These are phyloP conservation scores for Aechmea fasciata DNA, from an alignment of 176 grass and related monocot genomes.

Conservation along the genomic window DNA sequence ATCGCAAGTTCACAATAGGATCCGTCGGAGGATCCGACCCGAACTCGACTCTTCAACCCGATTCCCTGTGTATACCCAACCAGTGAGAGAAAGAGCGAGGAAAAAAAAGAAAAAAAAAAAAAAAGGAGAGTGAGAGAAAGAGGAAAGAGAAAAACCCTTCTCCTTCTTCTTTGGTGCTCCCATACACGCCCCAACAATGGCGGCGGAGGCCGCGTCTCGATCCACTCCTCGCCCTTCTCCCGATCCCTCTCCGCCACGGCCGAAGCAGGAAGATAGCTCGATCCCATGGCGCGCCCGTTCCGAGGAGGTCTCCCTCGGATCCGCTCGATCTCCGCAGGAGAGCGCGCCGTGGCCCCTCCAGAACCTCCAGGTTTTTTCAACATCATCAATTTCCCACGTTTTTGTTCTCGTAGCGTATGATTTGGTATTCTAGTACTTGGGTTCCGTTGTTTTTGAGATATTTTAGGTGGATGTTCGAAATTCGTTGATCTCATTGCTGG, in stretches of 20 bases:
- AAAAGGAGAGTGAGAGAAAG: no score
- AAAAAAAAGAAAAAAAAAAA: no score
- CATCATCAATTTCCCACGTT: constrained; percentile 1
- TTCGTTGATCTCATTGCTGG: no score
- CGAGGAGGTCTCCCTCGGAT: not conserved
- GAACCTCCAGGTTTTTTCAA: constrained; percentile 44
- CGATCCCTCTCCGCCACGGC: not conserved
- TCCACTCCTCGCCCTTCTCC: not conserved
- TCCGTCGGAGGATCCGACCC: no score
- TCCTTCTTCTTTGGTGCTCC: no score
- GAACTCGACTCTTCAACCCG: no score
- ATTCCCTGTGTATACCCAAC: no score
- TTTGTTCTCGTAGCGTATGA: constrained; percentile 1
- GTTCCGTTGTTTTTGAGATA: not conserved
- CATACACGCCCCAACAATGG: no score
- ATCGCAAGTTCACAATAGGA: no score
- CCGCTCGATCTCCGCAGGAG: constrained; percentile 31
- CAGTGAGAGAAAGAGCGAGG: no score
- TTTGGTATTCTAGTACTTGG: constrained; percentile 7
- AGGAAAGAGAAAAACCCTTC: no score
- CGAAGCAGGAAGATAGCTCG: not conserved
- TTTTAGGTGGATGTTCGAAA: not conserved
- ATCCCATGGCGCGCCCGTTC: not conserved
- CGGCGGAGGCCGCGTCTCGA: no score
- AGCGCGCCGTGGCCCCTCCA: constrained; percentile 50